phyloP scores from a whole-genome alignment of 345 rosid genomes.

The Pseudoturritis turrita region DNA sequence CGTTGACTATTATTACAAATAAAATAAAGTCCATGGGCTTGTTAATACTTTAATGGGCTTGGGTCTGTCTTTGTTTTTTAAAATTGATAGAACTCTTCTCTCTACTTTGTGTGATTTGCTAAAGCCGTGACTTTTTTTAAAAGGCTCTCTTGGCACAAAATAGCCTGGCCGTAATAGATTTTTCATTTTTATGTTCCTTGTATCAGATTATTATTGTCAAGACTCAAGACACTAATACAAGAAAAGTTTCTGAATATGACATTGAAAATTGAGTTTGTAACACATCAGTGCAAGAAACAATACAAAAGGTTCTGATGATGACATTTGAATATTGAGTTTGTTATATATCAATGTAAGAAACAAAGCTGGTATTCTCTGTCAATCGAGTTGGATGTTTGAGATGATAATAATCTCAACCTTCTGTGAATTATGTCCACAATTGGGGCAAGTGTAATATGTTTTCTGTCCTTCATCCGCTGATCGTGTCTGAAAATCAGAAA shows the following conservation, averaged over 20 bases:
- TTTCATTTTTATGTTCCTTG: neutral
- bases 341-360: neutral
- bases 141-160: slow-evolving; percentile 20
- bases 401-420: slow-evolving; percentile 21
- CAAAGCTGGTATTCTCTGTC: neutral
- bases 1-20: neutral
- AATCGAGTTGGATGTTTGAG: neutral
- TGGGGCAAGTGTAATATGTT: slow-evolving; percentile 30
- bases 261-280: neutral
- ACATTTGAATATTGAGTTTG: neutral
- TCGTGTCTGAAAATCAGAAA: slow-evolving; percentile 18
- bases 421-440: slow-evolving; percentile 31
- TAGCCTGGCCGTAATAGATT: neutral
- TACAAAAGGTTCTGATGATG: neutral
- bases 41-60: slow-evolving; percentile 4
- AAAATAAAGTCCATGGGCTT: slow-evolving; percentile 21
- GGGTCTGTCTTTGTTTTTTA: neutral
- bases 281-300: too few species aligned
- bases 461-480: slow-evolving; percentile 31
- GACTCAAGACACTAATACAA: neutral
- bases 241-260: neutral
- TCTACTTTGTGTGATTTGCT: slow-evolving; percentile 21
- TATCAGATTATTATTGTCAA: neutral
- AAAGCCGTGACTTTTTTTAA: slow-evolving; percentile 16
- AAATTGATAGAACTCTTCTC: slow-evolving; percentile 29